A percentile compares a stretch with the other conserved stretches of the same genome.
Conservation (phyloP, 805 yeast species). For the Spathaspora arborariae region DNA sequence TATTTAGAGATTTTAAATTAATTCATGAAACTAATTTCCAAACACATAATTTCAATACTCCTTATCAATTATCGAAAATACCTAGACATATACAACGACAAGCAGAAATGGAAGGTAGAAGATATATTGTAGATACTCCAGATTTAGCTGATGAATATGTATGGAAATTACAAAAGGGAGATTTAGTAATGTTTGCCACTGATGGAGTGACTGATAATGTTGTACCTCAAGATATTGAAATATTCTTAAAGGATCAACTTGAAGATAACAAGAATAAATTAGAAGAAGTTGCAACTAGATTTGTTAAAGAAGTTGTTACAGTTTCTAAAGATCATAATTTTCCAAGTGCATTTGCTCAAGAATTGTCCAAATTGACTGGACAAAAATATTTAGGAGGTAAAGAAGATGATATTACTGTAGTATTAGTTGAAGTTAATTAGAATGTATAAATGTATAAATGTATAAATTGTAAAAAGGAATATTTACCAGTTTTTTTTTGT, state of each 20-base stretch:
- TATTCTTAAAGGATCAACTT: conserved; percentile 57
- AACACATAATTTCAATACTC: conserved; percentile 87
- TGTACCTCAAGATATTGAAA: conserved; percentile 64
- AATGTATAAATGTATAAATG: not conserved
- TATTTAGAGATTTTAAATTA: conserved; percentile 64
- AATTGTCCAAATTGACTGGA: conserved; percentile 60
- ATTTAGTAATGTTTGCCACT: conserved; percentile 80
- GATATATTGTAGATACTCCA: conserved; percentile 72
- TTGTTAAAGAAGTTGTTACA: conserved; percentile 64
- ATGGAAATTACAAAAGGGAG: conserved; percentile 66
- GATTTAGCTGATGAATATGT: conserved; percentile 60
- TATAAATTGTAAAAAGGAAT: not conserved
- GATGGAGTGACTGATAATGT: conserved; percentile 94
- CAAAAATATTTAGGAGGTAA: conserved; percentile 84
- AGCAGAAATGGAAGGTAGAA: conserved; percentile 52
- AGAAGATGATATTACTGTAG: conserved; percentile 89
- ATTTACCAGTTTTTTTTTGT: too few relatives aligned
- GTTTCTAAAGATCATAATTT: conserved; percentile 69
- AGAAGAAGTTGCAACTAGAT: conserved; percentile 44
- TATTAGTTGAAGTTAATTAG: conserved; percentile 58
- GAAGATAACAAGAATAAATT: conserved; percentile 27
- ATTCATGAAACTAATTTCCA: conserved; percentile 70
- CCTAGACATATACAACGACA: conserved; percentile 57
- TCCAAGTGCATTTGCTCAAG: conserved; percentile 86
- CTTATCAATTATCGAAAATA: conserved; percentile 82